These are phyloP conservation scores for Coemansia javaensis DNA, from an alignment of 192 early-diverging fungal genomes.

Conservation along the genomic window DNA sequence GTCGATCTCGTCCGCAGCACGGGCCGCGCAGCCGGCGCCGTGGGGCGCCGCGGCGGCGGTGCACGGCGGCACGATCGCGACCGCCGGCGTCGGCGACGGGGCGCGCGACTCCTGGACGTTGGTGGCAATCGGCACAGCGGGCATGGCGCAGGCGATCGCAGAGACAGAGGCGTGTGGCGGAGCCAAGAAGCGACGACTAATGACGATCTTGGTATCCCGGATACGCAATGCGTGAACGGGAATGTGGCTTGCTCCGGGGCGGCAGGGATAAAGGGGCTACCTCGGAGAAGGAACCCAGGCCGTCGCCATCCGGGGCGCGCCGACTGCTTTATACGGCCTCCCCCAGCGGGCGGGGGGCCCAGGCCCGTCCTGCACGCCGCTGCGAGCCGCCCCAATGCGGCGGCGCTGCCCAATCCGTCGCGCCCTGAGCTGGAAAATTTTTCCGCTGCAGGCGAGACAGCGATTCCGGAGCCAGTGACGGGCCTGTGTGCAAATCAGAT, in stretches of 20 bases:
- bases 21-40: slow-evolving; percentile 37
- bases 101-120: slow-evolving; percentile 48
- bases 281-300: slow-evolving; percentile 53
- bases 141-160: slow-evolving; percentile 7
- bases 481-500: too few relatives aligned
- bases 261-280: slow-evolving; percentile 42
- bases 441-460: too few relatives aligned
- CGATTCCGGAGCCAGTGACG: too few relatives aligned
- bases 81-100: slow-evolving; percentile 23
- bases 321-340: slow-evolving; percentile 41
- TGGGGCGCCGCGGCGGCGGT: slow-evolving; percentile 34
- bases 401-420: too few relatives aligned
- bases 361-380: too few relatives aligned
- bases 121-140: slow-evolving; percentile 45
- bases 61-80: slow-evolving; percentile 40
- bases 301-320: slow-evolving; percentile 7
- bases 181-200: background rate
- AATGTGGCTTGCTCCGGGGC: slow-evolving; percentile 41
- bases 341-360: too few relatives aligned
- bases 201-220: slow-evolving; percentile 6
- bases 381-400: too few relatives aligned
- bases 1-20: slow-evolving; percentile 34
- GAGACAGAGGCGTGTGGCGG: background rate
- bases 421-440: too few relatives aligned
- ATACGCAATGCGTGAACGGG: slow-evolving; percentile 25